A percentile compares a stretch with the other conserved stretches of the same genome.
Conservation (phyloP, 306 rosid genomes). For the Inga leiocalycina region DNA sequence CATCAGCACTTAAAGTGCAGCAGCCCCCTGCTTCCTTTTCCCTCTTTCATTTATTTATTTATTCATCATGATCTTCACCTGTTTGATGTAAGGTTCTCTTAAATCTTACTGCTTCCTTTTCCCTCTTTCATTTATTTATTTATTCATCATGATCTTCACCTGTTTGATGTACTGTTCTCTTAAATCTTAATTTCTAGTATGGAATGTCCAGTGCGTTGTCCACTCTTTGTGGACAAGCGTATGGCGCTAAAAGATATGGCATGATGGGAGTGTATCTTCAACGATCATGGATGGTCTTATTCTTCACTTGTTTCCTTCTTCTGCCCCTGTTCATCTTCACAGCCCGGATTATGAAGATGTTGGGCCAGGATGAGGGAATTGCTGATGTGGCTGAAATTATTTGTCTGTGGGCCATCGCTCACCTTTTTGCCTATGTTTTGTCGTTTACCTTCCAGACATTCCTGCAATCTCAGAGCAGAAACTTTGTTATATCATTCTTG, state of each 20-base stretch:
- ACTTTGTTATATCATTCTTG: not conserved
- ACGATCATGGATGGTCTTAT: slow-evolving; percentile 55
- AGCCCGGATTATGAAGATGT: slow-evolving; percentile 34
- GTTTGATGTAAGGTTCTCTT: not conserved
- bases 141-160: not conserved
- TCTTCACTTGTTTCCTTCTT: slow-evolving; percentile 13
- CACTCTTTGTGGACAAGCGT: slow-evolving; percentile 37
- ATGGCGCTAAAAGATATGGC: slow-evolving; percentile 50
- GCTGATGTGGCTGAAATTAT: slow-evolving; percentile 42
- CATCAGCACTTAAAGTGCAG: too few species aligned
- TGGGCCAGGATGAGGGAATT: slow-evolving; percentile 44
- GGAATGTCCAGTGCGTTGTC: slow-evolving; percentile 62
- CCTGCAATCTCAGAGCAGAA: not conserved
- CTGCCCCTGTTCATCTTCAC: slow-evolving; percentile 52
- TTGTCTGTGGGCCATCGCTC: slow-evolving; percentile 43
- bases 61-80: not conserved
- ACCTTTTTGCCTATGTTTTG: slow-evolving; percentile 36
- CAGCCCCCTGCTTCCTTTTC: not conserved
- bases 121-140: not conserved
- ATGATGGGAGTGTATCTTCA: slow-evolving; percentile 68
- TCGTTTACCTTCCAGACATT: slow-evolving; percentile 14
- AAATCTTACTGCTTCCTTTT: not conserved
- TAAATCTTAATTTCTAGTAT: not conserved
- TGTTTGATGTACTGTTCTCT: not conserved
- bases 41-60: not conserved